Conservation (phyloP, 148 eudicot species). For the Fagopyrum tataricum region DNA sequence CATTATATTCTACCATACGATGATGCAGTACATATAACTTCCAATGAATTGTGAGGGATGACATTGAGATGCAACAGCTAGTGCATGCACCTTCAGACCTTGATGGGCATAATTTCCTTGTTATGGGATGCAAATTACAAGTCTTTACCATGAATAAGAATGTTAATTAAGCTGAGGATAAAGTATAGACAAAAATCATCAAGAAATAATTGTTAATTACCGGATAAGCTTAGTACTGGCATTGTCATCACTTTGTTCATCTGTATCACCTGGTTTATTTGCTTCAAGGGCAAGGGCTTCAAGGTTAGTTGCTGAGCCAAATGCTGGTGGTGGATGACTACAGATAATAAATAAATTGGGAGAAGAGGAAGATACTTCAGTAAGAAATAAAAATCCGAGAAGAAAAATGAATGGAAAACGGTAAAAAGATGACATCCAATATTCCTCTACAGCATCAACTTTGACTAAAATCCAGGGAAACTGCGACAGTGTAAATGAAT, state of each 20-base stretch:
- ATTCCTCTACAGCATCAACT: neutral
- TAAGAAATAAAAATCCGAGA: neutral
- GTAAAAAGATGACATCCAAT: neutral
- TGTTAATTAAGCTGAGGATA: neutral
- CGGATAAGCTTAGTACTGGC: conserved; percentile 41
- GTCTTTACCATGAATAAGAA: neutral
- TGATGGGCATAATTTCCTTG: neutral
- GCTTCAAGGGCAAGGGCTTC: conserved; percentile 96
- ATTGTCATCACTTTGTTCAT: conserved; percentile 46
- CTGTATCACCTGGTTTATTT: conserved; percentile 45
- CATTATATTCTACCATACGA: neutral
- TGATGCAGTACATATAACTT: neutral
- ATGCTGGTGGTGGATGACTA: conserved; percentile 91
- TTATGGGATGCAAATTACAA: neutral
- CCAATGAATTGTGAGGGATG: neutral
- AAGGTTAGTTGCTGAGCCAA: conserved; percentile 94
- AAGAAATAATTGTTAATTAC: conserved; percentile 21
- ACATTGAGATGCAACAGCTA: neutral
- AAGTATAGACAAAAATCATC: neutral
- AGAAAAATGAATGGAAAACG: neutral
- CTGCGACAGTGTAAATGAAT: neutral
- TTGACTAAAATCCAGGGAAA: neutral
- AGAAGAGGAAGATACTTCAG: conserved; percentile 15
- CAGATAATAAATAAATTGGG: conserved; percentile 19
- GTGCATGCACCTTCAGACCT: neutral